Evolutionary conservation across 2,329 filamentous ascomycete genomes (phyloP).

Genomic region (Trichoderma polysporum): DNA sequence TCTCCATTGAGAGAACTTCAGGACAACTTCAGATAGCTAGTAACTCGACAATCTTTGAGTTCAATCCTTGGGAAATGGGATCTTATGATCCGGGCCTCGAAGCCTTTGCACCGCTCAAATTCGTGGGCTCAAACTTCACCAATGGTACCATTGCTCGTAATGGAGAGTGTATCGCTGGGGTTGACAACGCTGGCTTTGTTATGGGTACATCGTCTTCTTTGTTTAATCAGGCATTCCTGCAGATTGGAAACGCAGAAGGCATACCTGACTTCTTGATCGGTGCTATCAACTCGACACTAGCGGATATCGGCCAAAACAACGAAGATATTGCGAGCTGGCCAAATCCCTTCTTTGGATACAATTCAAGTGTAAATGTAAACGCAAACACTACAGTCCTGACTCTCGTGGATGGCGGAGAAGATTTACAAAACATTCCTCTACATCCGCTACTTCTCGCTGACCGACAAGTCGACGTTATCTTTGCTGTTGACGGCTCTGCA

Average conservation of each 20-base stretch:
- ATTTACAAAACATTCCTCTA: constrained; percentile 76
- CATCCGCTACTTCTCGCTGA: constrained; percentile 73
- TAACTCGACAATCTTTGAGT: constrained; percentile 76
- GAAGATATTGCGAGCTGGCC: constrained; percentile 75
- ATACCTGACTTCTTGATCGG: constrained; percentile 51
- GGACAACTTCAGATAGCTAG: constrained; percentile 59
- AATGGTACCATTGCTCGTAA: constrained; percentile 56
- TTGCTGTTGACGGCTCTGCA: constrained; percentile 75
- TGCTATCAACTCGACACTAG: constrained; percentile 53
- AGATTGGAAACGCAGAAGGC: constrained; percentile 47
- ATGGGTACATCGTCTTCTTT: constrained; percentile 84
- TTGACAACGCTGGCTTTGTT: constrained; percentile 78
- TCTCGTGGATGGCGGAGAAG: constrained; percentile 76
- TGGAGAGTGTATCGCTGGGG: constrained; percentile 69
- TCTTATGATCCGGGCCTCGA: constrained; percentile 71
- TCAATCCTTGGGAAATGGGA: constrained; percentile 78
- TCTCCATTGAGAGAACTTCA: constrained; percentile 66
- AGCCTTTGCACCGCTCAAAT: constrained; percentile 69
- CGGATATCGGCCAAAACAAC: constrained; percentile 54
- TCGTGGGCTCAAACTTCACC: constrained; percentile 71
- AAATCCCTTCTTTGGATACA: constrained; percentile 73
- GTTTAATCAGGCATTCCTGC: constrained; percentile 75
- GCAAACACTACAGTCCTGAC: constrained; percentile 56
- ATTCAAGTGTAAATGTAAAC: constrained; percentile 58
- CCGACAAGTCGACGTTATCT: constrained; percentile 76